Base-by-base conservation (phyloP, 2,329 filamentous ascomycete species). In the Claviceps purpurea region DNA sequence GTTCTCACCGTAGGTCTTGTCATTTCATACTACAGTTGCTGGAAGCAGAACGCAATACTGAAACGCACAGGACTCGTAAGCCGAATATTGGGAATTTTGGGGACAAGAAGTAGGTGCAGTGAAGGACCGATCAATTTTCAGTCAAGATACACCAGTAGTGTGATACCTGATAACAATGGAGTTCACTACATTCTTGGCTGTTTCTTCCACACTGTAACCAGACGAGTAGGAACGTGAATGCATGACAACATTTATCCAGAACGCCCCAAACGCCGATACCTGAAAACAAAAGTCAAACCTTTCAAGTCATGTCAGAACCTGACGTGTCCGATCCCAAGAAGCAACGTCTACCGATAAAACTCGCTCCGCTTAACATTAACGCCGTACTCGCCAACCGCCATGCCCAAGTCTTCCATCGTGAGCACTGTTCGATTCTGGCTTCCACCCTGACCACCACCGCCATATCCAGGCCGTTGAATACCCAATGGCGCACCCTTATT, bases 341-440 rank as follows among this genome's bases (percentile, higher is more conserved):
- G 10, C 3, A 13, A 16, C 34, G 26, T 38, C 42, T 51, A 96
- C 61, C 90, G 79, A 68, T 98, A 98, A 65, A 97, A 98, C 72
- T 98, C 93, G 64, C 91, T 90, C 57, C 93, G 79, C 80, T 95
- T 97, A 50, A 97, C 87, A 65, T 95, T 98, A 50, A 98, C 89
- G 1, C 93, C 93, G 65, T 97, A 98, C 74, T 98, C 93, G 37
- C 87, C 87, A 34, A 97, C 91, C 1, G 93, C 93, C 89, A 97
- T 97, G 16, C 93, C 93, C 61, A 98, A 69, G 67, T 98, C 93
- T 70, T 98, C 93, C 93, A 98, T 97, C 1, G 93, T 97, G 56
- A 98, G 75, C 52, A 98, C 91, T 18, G 93, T 96, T 57, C 89
- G 78, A 57, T 94, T 95, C 71, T 94, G 88, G 52, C 83, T 87